Percentiles rank a stretch among this genome's conserved stretches.
Evolutionary conservation across 345 rosid genomes (phyloP).

Genomic region (Clarkia xantiana): DNA sequence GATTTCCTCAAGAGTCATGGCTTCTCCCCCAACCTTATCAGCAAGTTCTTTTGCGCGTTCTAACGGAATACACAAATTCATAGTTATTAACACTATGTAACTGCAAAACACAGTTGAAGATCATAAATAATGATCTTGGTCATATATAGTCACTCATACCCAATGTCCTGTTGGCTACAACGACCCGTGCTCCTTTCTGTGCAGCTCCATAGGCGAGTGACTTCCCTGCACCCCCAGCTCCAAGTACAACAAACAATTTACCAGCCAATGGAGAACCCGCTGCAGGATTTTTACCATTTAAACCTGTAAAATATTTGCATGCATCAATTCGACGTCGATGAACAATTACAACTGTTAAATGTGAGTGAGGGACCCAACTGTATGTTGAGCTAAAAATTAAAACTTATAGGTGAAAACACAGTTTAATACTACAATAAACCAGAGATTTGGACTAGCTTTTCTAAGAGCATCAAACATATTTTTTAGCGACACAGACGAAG

Average conservation of each 20-base stretch:
- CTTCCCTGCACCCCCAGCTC: constrained; percentile 62
- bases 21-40: constrained; percentile 34
- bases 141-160: constrained; percentile 13
- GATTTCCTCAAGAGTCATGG: constrained; percentile 20
- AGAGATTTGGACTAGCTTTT: background rate
- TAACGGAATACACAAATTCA: constrained; percentile 6
- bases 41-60: constrained; percentile 50
- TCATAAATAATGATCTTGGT: background rate
- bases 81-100: background rate
- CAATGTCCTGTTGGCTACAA: constrained; percentile 41
- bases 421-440: background rate
- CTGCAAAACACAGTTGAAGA: background rate
- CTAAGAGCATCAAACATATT: no score
- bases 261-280: constrained; percentile 22
- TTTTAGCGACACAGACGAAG: no score
- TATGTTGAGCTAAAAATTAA: background rate
- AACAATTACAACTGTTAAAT: no score
- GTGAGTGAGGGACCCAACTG: background rate
- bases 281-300: constrained; percentile 1
- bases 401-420: background rate
- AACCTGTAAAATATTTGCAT: background rate
- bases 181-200: constrained; percentile 34
- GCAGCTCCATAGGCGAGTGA: constrained; percentile 55
- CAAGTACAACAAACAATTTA: constrained; percentile 39
- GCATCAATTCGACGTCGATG: no score